Conservation (phyloP, 495 filamentous ascomycete species). For the Lasiosphaeria hispida region DNA sequence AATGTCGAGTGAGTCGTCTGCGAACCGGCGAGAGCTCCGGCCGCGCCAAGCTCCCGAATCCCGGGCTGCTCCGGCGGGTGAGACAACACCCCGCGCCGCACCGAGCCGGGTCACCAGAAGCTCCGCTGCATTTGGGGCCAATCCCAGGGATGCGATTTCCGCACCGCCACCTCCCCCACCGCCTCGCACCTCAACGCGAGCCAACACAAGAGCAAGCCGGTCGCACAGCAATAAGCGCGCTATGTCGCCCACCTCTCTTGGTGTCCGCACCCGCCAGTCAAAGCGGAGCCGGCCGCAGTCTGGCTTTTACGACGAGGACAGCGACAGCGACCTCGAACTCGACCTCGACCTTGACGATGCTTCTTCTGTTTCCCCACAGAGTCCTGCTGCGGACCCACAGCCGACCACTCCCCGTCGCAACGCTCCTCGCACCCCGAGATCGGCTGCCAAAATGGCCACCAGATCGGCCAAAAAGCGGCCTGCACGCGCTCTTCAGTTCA, state of each 20-base stretch:
- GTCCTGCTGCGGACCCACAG: background rate
- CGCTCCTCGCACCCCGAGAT: background rate
- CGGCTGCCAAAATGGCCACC: background rate
- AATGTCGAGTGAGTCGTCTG: background rate
- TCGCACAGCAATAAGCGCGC: slow-evolving; percentile 12
- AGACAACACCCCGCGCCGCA: slow-evolving; percentile 12
- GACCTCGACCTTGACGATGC: slow-evolving; percentile 4
- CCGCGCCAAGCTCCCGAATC: slow-evolving; percentile 25
- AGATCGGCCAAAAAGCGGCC: background rate
- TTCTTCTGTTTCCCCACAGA: background rate
- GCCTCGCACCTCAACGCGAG: background rate
- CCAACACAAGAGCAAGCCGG: background rate
- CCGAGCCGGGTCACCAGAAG: slow-evolving; percentile 26
- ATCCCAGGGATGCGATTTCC: slow-evolving; percentile 1
- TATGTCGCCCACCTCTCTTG: background rate
- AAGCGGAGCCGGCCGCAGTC: slow-evolving; percentile 25
- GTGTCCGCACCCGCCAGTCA: slow-evolving; percentile 2
- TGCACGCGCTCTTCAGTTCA: background rate
- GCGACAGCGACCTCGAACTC: slow-evolving; percentile 6
- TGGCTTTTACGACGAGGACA: slow-evolving; percentile 29
- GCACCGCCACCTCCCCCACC: background rate
- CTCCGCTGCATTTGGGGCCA: slow-evolving; percentile 3
- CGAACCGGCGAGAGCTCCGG: slow-evolving; percentile 19
- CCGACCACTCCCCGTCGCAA: background rate
- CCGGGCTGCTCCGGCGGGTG: slow-evolving; percentile 18